Conservation (phyloP, 2,329 filamentous ascomycete genomes). For the Trichoderma koningiopsis region DNA sequence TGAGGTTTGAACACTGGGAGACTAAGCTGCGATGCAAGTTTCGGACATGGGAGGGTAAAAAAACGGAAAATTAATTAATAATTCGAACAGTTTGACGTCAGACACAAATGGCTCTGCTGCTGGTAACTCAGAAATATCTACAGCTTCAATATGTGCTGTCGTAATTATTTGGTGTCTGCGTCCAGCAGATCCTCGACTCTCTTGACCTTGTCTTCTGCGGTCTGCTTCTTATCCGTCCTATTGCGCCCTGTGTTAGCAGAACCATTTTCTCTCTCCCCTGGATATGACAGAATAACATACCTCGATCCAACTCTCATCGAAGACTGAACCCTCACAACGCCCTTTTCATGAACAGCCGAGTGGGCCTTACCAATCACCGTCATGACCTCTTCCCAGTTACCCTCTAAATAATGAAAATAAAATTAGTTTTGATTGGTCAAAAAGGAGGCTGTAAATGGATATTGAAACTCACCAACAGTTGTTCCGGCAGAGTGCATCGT, state of each 20-base stretch:
- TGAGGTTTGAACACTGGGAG: conserved; percentile 2
- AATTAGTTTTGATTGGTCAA: not conserved
- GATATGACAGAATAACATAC: conserved; percentile 46
- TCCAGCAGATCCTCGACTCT: conserved; percentile 56
- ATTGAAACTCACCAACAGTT: conserved; percentile 67
- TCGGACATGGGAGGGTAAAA: conserved; percentile 1
- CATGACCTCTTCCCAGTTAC: conserved; percentile 88
- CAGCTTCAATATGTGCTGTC: not conserved
- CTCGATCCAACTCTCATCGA: conserved; percentile 84
- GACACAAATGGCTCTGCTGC: not conserved
- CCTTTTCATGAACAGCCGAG: conserved; percentile 71
- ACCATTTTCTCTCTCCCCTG: not conserved
- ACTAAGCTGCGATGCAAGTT: not conserved
- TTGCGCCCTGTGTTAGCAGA: conserved; percentile 34
- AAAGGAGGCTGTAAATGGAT: not conserved
- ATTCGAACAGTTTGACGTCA: conserved; percentile 2
- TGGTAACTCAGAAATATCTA: not conserved
- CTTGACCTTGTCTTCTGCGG: conserved; percentile 77
- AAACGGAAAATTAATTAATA: conserved; percentile 1
- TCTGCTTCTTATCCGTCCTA: conserved; percentile 84
- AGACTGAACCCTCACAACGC: conserved; percentile 81
- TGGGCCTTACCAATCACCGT: conserved; percentile 84
- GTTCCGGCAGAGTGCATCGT: conserved; percentile 94
- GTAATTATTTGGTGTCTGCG: not conserved
- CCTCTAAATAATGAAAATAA: conserved; percentile 65